Evolutionary conservation across 2,329 filamentous ascomycete genomes (phyloP).

Genomic region (Neopestalotiopsis sp.): DNA sequence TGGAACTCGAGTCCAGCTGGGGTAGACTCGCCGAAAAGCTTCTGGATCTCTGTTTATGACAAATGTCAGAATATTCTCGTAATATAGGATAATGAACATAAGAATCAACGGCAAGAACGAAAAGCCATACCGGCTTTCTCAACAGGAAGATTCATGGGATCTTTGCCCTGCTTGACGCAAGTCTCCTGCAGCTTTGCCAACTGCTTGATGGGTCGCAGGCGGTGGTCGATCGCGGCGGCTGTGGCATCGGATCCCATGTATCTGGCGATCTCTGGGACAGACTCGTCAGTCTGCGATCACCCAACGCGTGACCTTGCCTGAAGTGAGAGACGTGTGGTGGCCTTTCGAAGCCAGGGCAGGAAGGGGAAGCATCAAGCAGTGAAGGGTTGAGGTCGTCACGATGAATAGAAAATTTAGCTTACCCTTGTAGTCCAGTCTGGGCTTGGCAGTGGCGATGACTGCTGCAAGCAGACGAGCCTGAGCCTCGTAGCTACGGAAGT

Average conservation of each 20-base stretch:
- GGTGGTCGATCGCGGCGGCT: slow-evolving; percentile 40
- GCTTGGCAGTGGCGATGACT: slow-evolving; percentile 59
- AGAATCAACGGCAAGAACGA: slow-evolving; percentile 5
- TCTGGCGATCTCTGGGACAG: slow-evolving; percentile 19
- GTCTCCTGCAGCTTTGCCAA: slow-evolving; percentile 41
- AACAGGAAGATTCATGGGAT: slow-evolving; percentile 39
- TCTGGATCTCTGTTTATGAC: slow-evolving; percentile 56
- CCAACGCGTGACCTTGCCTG: not conserved
- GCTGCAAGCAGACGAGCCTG: slow-evolving; percentile 65
- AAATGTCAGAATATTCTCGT: not conserved
- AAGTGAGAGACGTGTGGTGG: slow-evolving; percentile 2
- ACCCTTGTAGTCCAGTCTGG: slow-evolving; percentile 68
- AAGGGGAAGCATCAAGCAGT: slow-evolving; percentile 12
- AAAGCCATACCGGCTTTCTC: slow-evolving; percentile 23
- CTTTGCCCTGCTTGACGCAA: slow-evolving; percentile 33
- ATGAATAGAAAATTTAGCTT: slow-evolving; percentile 36
- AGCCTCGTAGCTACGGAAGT: slow-evolving; percentile 65
- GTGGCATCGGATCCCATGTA: slow-evolving; percentile 39
- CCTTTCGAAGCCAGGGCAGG: not conserved
- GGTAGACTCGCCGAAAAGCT: slow-evolving; percentile 64
- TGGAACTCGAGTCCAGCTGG: slow-evolving; percentile 64
- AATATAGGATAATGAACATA: not conserved
- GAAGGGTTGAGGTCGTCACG: not conserved
- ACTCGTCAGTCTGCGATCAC: slow-evolving; percentile 9
- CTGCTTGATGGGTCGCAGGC: slow-evolving; percentile 43